phyloP scores from a whole-genome alignment of 331 rosid genomes.

The Arachis monticola region DNA sequence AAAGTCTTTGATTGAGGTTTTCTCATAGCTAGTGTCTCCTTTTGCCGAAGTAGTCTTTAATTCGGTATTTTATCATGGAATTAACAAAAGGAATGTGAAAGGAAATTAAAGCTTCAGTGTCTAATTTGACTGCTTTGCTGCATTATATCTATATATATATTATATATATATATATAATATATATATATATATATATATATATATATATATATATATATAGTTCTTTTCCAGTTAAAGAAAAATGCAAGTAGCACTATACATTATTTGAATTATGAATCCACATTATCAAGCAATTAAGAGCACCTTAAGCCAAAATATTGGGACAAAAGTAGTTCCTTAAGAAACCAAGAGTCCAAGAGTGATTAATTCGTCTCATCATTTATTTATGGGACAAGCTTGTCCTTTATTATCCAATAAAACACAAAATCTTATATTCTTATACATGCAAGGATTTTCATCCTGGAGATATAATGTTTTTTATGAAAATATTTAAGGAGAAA shows the following conservation, averaged over 20 bases:
- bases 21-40: constrained; percentile 28
- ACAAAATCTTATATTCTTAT: too few relatives aligned
- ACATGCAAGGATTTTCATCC: too few relatives aligned
- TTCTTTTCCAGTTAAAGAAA: too few relatives aligned
- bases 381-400: too few relatives aligned
- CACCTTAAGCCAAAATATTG: not conserved
- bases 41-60: constrained; percentile 38
- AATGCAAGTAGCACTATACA: too few relatives aligned
- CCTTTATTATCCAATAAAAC: too few relatives aligned
- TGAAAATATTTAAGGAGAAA: not conserved
- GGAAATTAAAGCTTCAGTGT: constrained; percentile 48
- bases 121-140: constrained; percentile 51
- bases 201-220: too few relatives aligned
- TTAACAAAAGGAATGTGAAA: constrained; percentile 59
- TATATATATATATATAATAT: too few relatives aligned
- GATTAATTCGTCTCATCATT: too few relatives aligned
- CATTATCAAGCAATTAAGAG: not conserved
- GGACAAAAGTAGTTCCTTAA: not conserved
- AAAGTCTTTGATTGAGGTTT: constrained; percentile 21
- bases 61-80: constrained; percentile 39
- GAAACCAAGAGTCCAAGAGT: too few relatives aligned
- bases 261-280: not conserved
- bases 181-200: too few relatives aligned
- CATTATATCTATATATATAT: not conserved
- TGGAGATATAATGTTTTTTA: not conserved